Evolutionary conservation across 192 early-diverging fungal species (phyloP).

Genomic region (Backusella liffmaniae): DNA sequence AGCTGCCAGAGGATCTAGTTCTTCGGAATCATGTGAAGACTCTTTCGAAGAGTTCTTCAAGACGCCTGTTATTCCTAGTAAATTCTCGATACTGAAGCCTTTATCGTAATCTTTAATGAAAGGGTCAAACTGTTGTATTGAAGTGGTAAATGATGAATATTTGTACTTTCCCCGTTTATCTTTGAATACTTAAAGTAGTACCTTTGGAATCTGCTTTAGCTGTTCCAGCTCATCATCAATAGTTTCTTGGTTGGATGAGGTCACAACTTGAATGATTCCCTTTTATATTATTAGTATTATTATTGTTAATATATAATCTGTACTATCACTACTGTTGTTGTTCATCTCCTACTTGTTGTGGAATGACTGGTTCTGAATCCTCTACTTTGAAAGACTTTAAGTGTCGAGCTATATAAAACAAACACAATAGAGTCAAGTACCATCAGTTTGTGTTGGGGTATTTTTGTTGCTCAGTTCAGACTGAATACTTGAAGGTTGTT

Average conservation of each 20-base stretch:
- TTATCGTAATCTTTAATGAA: slow-evolving; percentile 14
- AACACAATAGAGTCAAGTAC: background rate
- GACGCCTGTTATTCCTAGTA: background rate
- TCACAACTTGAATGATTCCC: slow-evolving; percentile 14
- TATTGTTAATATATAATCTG: background rate
- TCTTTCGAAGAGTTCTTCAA: background rate
- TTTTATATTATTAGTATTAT: background rate
- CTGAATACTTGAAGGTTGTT: background rate
- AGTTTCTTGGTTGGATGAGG: background rate
- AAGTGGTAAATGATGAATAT: background rate
- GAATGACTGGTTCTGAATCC: background rate
- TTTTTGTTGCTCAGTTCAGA: background rate
- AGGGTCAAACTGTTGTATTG: background rate
- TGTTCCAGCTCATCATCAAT: background rate
- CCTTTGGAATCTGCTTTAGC: slow-evolving; percentile 3
- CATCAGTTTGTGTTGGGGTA: background rate
- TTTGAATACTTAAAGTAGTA: background rate
- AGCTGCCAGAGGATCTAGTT: background rate
- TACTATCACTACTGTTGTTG: background rate
- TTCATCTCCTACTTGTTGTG: background rate
- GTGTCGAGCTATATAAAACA: background rate
- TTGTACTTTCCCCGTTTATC: background rate
- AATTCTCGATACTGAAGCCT: background rate
- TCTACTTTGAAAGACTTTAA: background rate
- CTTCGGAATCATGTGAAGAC: background rate